Evolutionary conservation across 306 rosid species (phyloP).

Genomic region (Lablab purpureus): DNA sequence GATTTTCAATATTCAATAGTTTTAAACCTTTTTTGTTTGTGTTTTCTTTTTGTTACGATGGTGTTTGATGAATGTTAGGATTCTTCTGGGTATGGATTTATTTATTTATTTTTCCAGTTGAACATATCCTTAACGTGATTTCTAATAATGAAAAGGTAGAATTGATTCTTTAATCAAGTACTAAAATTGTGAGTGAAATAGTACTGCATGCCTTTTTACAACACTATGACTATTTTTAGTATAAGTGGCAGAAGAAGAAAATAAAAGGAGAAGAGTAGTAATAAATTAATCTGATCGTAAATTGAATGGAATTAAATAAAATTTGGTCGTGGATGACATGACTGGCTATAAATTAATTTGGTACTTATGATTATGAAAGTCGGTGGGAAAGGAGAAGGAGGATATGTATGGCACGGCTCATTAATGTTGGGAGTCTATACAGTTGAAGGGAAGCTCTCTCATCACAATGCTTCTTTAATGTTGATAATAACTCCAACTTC

Average conservation of each 20-base stretch:
- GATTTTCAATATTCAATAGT: too few species aligned
- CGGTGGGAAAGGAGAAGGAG: conserved; percentile 60
- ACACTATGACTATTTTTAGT: background rate
- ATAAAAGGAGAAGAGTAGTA: background rate
- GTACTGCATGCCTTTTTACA: background rate
- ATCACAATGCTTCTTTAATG: conserved; percentile 63
- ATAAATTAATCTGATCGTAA: background rate
- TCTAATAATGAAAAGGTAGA: background rate
- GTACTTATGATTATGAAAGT: conserved; percentile 63
- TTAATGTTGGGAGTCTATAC: conserved; percentile 68
- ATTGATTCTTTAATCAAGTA: background rate
- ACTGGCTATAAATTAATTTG: conserved; percentile 45
- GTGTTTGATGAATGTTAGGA: too few species aligned
- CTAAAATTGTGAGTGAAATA: background rate
- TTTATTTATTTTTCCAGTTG: too few species aligned
- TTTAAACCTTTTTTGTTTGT: too few species aligned
- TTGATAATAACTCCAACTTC: conserved; percentile 76
- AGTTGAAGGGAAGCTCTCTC: conserved; percentile 77
- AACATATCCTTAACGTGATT: background rate
- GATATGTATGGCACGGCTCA: conserved; percentile 53
- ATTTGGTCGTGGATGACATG: conserved; percentile 16
- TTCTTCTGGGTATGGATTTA: too few species aligned
- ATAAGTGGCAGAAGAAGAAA: conserved; percentile 8
- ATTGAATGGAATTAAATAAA: background rate
- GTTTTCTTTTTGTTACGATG: too few species aligned